These are phyloP conservation scores for Leucoagaricus sp. DNA, from an alignment of 1,284 basidiomycete genomes.

Conservation along the genomic window DNA sequence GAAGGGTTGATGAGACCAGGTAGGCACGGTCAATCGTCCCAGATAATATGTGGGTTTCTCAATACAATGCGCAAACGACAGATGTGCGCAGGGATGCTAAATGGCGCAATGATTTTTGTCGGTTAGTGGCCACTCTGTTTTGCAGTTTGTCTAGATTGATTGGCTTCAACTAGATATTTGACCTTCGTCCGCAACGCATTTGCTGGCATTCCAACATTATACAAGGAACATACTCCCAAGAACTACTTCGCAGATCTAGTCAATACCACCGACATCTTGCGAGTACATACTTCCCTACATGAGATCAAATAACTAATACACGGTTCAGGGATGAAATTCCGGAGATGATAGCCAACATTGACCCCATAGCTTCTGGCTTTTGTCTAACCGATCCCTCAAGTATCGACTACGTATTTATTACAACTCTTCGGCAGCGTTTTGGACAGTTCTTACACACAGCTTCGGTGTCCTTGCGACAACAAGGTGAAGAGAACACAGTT, in stretches of 20 bases:
- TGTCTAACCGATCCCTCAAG: conserved; percentile 70
- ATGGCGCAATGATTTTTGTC: conserved; percentile 93
- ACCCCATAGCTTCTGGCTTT: conserved; percentile 66
- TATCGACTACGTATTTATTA: conserved; percentile 67
- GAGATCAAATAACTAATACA: conserved; percentile 11
- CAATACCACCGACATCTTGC: conserved; percentile 64
- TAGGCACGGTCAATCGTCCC: no score
- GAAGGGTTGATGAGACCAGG: conserved; percentile 61
- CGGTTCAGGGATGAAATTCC: conserved; percentile 59
- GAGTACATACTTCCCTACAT: conserved; percentile 24
- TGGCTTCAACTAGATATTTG: conserved; percentile 44
- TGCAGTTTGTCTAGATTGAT: neutral
- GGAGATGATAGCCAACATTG: conserved; percentile 68
- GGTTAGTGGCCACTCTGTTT: conserved; percentile 40
- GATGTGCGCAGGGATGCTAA: conserved; percentile 50
- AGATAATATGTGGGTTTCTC: conserved; percentile 10
- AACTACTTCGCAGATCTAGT: conserved; percentile 43
- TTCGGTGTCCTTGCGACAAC: conserved; percentile 64
- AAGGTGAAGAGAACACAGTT: conserved; percentile 86
- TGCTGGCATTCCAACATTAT: conserved; percentile 64
- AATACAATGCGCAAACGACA: conserved; percentile 13
- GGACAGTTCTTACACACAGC: conserved; percentile 75
- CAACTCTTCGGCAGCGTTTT: conserved; percentile 61
- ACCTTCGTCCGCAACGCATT: conserved; percentile 70
- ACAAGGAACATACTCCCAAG: conserved; percentile 49